Conservation (phyloP, 495 filamentous ascomycete genomes). For the Amphirosellinia nigrospora region DNA sequence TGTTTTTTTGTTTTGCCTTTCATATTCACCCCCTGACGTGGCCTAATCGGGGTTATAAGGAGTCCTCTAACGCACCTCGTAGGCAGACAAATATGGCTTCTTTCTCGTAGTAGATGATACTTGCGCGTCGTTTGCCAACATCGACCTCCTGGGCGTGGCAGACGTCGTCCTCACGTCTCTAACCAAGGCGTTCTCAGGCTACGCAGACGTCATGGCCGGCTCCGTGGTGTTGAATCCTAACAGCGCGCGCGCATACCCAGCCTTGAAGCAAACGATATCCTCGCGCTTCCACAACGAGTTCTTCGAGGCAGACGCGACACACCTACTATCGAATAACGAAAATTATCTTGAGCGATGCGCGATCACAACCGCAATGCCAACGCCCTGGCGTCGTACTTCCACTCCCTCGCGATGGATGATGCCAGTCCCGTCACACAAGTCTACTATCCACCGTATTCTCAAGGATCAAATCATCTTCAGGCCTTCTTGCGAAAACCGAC, state of each 20-base stretch:
- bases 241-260: constrained; percentile 34
- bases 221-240: constrained; percentile 49
- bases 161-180: constrained; percentile 56
- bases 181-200: constrained; percentile 59
- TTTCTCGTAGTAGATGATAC: constrained; percentile 58
- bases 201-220: constrained; percentile 58
- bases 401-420: constrained; percentile 23
- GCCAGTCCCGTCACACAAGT: constrained; percentile 42
- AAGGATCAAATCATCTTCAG: constrained; percentile 42
- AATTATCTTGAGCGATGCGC: constrained; percentile 47
- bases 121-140: constrained; percentile 55
- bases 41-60: background rate
- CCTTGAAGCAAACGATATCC: constrained; percentile 38
- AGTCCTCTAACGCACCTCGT: background rate
- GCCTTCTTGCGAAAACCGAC: constrained; percentile 43
- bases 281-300: constrained; percentile 47
- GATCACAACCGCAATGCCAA: constrained; percentile 53
- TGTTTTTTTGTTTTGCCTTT: background rate
- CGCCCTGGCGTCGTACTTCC: constrained; percentile 39
- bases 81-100: constrained; percentile 54
- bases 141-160: constrained; percentile 47
- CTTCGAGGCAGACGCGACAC: constrained; percentile 47
- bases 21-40: background rate
- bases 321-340: constrained; percentile 49
- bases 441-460: constrained; percentile 49